Evolutionary conservation across 1,284 basidiomycete genomes (phyloP).

Genomic region (Mixia osmundae): DNA sequence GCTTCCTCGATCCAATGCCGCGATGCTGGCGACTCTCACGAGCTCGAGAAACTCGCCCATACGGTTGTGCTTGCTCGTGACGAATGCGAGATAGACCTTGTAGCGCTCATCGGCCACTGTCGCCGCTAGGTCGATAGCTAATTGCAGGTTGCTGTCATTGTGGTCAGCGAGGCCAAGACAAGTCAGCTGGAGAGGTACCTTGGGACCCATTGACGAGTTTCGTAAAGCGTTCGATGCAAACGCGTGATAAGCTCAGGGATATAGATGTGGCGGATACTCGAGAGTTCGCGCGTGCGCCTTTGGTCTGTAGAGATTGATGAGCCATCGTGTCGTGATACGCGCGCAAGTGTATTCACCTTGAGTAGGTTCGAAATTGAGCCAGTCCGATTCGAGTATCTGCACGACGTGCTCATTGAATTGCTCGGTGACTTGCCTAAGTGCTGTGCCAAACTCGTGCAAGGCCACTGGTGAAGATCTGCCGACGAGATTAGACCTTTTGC

Average conservation of each 20-base stretch:
- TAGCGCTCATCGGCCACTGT: conserved; percentile 72
- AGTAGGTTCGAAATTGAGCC: conserved; percentile 25
- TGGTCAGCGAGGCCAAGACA: neutral
- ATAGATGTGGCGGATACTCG: conserved; percentile 62
- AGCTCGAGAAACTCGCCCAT: conserved; percentile 46
- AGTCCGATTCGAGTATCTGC: conserved; percentile 26
- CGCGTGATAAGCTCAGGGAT: conserved; percentile 75
- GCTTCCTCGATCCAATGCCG: conserved; percentile 42
- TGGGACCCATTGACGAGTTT: conserved; percentile 39
- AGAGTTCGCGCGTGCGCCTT: conserved; percentile 40
- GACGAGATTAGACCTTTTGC: conserved; percentile 1
- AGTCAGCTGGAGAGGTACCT: conserved; percentile 33
- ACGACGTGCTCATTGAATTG: conserved; percentile 22
- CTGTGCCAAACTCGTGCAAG: too few species aligned
- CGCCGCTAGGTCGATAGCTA: conserved; percentile 50
- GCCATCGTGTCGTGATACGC: neutral
- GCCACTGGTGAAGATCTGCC: too few species aligned
- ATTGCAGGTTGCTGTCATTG: conserved; percentile 44
- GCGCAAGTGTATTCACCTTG: conserved; percentile 1
- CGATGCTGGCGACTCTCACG: conserved; percentile 43
- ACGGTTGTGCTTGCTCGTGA: conserved; percentile 23
- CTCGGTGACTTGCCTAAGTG: conserved; percentile 22
- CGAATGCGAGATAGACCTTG: conserved; percentile 67
- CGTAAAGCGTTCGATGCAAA: conserved; percentile 48
- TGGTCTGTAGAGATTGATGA: conserved; percentile 25